Evolutionary conservation across 495 filamentous ascomycete genomes (phyloP).

Genomic region (Pyronema domesticum): DNA sequence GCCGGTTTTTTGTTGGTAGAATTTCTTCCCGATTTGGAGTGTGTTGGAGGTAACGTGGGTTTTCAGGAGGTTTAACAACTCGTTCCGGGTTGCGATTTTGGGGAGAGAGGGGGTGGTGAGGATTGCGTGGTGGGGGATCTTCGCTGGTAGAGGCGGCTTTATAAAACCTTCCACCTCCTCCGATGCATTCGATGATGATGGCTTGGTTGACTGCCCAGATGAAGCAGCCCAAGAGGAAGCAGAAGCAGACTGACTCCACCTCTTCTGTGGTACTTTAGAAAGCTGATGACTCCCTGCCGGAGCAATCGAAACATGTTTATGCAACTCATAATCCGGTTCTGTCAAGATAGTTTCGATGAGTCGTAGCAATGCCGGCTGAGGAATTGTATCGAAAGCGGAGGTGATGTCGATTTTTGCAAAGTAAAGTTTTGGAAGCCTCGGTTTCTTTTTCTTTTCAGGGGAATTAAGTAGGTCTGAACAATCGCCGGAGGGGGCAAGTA

Average conservation of each 20-base stretch:
- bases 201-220: constrained; percentile 27
- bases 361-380: constrained; percentile 51
- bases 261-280: neutral
- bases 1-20: constrained; percentile 69
- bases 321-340: constrained; percentile 49
- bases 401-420: constrained; percentile 88
- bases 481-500: neutral
- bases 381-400: constrained; percentile 89
- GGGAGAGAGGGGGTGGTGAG: constrained; percentile 47
- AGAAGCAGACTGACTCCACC: constrained; percentile 11
- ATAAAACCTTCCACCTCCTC: constrained; percentile 35
- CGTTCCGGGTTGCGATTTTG: constrained; percentile 31
- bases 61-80: constrained; percentile 49
- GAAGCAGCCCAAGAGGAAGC: constrained; percentile 43
- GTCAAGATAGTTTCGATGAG: constrained; percentile 45
- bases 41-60: constrained; percentile 70
- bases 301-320: constrained; percentile 56
- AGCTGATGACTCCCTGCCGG: constrained; percentile 23
- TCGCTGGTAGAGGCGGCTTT: constrained; percentile 27
- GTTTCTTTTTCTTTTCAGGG: neutral
- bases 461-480: constrained; percentile 1
- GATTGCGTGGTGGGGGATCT: constrained; percentile 35
- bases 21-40: constrained; percentile 66
- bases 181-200: constrained; percentile 9
- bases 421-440: constrained; percentile 32